Evolutionary conservation across 768 basidiomycete species (phyloP).

Genomic region (Hypsizygus marmoreus): DNA sequence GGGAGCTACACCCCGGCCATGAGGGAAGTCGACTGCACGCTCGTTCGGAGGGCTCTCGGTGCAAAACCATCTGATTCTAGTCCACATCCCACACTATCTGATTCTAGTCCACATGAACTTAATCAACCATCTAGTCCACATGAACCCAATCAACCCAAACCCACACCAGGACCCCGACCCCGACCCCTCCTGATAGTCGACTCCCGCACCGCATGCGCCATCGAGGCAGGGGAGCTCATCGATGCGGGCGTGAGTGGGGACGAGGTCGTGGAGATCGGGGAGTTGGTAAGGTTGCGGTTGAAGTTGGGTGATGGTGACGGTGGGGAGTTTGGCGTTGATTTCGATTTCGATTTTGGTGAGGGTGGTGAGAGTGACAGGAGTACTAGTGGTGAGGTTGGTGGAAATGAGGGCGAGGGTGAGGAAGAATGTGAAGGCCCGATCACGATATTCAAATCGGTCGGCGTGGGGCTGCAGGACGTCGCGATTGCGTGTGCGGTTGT

Average conservation of each 20-base stretch:
- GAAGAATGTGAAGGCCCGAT: constrained; percentile 42
- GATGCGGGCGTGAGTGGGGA: constrained; percentile 40
- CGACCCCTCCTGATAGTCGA: constrained; percentile 61
- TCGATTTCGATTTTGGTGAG: background rate
- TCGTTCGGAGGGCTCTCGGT: constrained; percentile 53
- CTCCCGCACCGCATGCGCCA: constrained; percentile 65
- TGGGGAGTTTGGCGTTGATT: constrained; percentile 9
- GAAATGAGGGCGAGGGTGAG: constrained; percentile 1
- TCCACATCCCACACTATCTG: no score
- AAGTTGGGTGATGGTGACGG: no score
- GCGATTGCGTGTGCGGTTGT: constrained; percentile 76
- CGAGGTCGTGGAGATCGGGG: constrained; percentile 69
- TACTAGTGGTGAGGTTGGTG: background rate
- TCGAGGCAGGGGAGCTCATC: constrained; percentile 85
- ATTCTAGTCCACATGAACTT: no score
- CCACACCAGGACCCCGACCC: background rate
- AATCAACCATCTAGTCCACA: no score
- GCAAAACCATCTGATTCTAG: background rate
- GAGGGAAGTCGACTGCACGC: constrained; percentile 67
- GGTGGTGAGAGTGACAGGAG: constrained; percentile 13
- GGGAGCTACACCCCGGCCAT: constrained; percentile 84
- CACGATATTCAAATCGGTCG: constrained; percentile 88
- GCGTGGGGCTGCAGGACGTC: constrained; percentile 85
- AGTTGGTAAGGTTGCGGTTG: constrained; percentile 49
- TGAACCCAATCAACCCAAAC: no score